Percentiles rank a stretch among this genome's conserved stretches.
These are phyloP conservation scores for Fusarium longipes DNA, from an alignment of 2,329 filamentous ascomycete genomes.

Conservation along the genomic window DNA sequence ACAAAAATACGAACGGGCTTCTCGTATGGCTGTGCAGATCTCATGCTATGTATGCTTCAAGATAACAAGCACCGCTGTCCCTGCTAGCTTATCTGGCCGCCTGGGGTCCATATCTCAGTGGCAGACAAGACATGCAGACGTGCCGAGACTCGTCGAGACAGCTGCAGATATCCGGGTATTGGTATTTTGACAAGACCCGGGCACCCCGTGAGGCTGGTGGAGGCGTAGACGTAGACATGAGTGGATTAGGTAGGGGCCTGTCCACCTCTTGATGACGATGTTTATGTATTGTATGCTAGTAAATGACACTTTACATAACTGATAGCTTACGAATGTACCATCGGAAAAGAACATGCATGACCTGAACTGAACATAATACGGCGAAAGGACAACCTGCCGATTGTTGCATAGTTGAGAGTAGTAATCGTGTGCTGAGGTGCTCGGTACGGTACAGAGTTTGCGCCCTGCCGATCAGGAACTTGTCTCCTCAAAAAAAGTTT, in stretches of 20 bases:
- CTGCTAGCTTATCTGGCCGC: neutral
- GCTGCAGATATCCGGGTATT: conserved; percentile 21
- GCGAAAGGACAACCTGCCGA: conserved; percentile 1
- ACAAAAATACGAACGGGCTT: conserved; percentile 39
- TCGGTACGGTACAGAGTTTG: neutral
- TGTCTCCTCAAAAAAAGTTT: conserved; percentile 1
- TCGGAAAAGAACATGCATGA: conserved; percentile 6
- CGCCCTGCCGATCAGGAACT: conserved; percentile 13
- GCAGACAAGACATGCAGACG: conserved; percentile 3
- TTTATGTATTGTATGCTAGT: conserved; percentile 18
- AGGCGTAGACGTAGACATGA: conserved; percentile 21
- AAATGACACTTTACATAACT: conserved; percentile 10
- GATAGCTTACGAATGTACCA: conserved; percentile 2
- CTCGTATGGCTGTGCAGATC: conserved; percentile 39
- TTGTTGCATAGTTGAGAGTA: neutral
- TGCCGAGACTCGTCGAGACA: conserved; percentile 11
- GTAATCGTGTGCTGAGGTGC: too few species aligned
- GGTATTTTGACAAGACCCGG: conserved; percentile 28
- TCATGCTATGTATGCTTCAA: conserved; percentile 12
- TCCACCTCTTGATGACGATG: conserved; percentile 19
- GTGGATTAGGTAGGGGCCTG: neutral
- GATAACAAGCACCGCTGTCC: conserved; percentile 16
- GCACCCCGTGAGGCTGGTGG: conserved; percentile 40
- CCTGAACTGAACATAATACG: conserved; percentile 5
- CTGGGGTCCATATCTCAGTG: conserved; percentile 1